Percentiles rank a stretch among this genome's conserved stretches.
Conservation (phyloP, 2,329 filamentous ascomycete species). For the Aureobasidium sp. region DNA sequence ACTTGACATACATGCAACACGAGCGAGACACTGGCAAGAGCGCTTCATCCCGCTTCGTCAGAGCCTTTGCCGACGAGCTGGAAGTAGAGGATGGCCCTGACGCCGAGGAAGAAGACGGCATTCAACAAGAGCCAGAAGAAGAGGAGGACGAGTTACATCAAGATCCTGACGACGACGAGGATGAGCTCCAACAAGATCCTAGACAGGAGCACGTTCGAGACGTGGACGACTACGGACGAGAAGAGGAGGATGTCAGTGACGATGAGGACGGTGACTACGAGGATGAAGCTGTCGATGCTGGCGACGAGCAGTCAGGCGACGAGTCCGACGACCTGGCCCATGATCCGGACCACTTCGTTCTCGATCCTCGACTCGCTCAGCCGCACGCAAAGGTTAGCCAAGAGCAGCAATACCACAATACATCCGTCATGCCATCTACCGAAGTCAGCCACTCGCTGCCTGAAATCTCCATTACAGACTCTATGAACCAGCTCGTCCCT, state of each 20-base stretch:
- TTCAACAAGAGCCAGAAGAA: conserved; percentile 13
- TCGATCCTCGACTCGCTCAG: conserved; percentile 9
- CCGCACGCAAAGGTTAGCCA: neutral
- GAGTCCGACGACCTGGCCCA: conserved; percentile 15
- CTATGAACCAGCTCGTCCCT: conserved; percentile 12
- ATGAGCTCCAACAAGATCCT: conserved; percentile 14
- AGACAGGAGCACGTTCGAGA: neutral
- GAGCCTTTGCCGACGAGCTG: conserved; percentile 23
- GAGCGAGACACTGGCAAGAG: conserved; percentile 42
- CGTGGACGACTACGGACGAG: neutral
- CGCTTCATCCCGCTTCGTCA: conserved; percentile 22
- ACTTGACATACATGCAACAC: conserved; percentile 56
- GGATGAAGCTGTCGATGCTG: neutral
- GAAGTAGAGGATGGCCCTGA: conserved; percentile 23
- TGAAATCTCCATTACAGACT: neutral
- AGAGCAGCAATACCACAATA: conserved; percentile 2
- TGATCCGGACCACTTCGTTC: neutral
- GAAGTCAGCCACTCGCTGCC: conserved; percentile 5
- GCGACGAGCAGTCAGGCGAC: conserved; percentile 10
- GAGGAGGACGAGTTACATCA: neutral
- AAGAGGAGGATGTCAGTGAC: conserved; percentile 12
- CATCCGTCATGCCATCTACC: conserved; percentile 2
- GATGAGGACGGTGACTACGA: conserved; percentile 2
- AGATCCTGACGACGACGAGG: conserved; percentile 28
- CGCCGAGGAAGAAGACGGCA: conserved; percentile 22